These are phyloP conservation scores for Rhynchosporium graminicola DNA, from an alignment of 2,329 filamentous ascomycete species.

Conservation along the genomic window DNA sequence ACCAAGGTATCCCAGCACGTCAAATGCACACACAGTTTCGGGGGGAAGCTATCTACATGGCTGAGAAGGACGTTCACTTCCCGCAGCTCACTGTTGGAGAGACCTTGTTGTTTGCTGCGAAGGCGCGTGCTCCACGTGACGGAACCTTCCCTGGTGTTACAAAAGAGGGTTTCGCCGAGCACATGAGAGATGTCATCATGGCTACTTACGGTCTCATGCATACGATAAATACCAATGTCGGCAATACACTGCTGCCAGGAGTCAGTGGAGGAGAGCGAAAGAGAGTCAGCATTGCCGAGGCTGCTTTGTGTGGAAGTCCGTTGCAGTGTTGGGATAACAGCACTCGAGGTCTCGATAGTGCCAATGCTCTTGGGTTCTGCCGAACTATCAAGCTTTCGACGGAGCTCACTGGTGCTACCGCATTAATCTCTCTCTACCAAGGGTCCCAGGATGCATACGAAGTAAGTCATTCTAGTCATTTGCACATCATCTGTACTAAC, in stretches of 20 bases:
- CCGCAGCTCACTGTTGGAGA: conserved; percentile 74
- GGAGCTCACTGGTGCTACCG: conserved; percentile 63
- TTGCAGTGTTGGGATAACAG: conserved; percentile 76
- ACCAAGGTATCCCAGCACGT: conserved; percentile 58
- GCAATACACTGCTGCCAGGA: conserved; percentile 67
- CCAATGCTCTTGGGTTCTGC: conserved; percentile 72
- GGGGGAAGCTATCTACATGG: conserved; percentile 69
- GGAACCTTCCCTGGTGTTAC: conserved; percentile 36
- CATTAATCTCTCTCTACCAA: conserved; percentile 70
- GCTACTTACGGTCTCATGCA: conserved; percentile 71
- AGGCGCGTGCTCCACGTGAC: conserved; percentile 65
- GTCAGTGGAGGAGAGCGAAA: conserved; percentile 72
- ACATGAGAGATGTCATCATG: conserved; percentile 57
- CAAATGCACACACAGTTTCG: conserved; percentile 54
- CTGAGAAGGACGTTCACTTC: conserved; percentile 70
- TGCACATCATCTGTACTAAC: background rate
- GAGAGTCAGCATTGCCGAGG: conserved; percentile 78
- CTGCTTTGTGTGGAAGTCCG: conserved; percentile 56
- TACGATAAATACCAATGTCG: conserved; percentile 70
- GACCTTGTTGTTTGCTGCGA: conserved; percentile 71
- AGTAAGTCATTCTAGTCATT: background rate
- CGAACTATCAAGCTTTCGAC: conserved; percentile 63
- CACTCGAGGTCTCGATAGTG: conserved; percentile 71
- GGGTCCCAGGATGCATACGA: conserved; percentile 68
- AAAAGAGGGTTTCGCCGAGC: conserved; percentile 51